Percentiles rank a stretch among this genome's conserved stretches.
These are phyloP conservation scores for Ascomycota sp. DNA, from an alignment of 2,329 filamentous ascomycete species.

Conservation along the genomic window DNA sequence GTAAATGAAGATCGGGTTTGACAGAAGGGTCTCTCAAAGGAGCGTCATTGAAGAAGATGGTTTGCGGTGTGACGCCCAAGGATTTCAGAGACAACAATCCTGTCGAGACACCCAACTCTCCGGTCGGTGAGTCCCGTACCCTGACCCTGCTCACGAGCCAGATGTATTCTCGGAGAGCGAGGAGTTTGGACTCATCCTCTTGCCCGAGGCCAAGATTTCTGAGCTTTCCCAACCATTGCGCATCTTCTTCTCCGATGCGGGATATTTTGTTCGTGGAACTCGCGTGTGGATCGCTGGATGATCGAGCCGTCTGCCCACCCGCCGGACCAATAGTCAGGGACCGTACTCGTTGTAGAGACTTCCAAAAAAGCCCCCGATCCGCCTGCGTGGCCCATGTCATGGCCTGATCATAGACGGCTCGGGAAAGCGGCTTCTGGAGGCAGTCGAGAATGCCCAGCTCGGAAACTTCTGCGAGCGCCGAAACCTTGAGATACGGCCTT, in stretches of 20 bases:
- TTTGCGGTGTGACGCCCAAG: slow-evolving; percentile 61
- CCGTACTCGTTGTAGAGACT: slow-evolving; percentile 44
- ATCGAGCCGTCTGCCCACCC: slow-evolving; percentile 26
- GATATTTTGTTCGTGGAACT: slow-evolving; percentile 38
- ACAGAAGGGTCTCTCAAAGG: slow-evolving; percentile 23
- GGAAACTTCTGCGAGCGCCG: slow-evolving; percentile 40
- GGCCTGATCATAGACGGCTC: slow-evolving; percentile 65
- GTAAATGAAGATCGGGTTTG: slow-evolving; percentile 10
- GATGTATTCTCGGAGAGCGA: slow-evolving; percentile 73
- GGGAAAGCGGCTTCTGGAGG: slow-evolving; percentile 59
- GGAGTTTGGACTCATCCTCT: slow-evolving; percentile 76
- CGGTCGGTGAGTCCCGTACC: slow-evolving; percentile 23
- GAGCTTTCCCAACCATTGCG: slow-evolving; percentile 71
- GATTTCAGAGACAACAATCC: slow-evolving; percentile 48
- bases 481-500: slow-evolving; percentile 57
- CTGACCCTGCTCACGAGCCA: slow-evolving; percentile 63
- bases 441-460: slow-evolving; percentile 58
- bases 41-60: slow-evolving; percentile 74
- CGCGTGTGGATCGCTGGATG: slow-evolving; percentile 30
- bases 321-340: slow-evolving; percentile 40
- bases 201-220: slow-evolving; percentile 58
- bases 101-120: slow-evolving; percentile 12
- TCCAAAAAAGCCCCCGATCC: slow-evolving; percentile 76
- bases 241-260: slow-evolving; percentile 68
- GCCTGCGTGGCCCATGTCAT: slow-evolving; percentile 65